Evolutionary conservation across 78 protist species (phyloP), one percentile per base, ranked within the genome.

Genomic region (Dictyostelium intermedium): DNA sequence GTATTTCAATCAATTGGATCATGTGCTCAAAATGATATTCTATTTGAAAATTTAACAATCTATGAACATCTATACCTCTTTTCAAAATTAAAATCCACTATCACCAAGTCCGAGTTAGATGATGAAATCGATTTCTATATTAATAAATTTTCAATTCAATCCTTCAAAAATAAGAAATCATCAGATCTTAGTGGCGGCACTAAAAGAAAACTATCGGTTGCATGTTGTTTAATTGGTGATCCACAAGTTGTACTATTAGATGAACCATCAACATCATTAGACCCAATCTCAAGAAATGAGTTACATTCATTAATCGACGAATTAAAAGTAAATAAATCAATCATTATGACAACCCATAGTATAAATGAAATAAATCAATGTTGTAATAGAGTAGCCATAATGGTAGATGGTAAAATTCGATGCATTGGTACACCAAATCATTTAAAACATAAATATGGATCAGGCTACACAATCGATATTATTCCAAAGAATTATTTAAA

Each of bases 321-420:
- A 32, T 10, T 85, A 6, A 92, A 85, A 37, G 35, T 1, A 0
- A 82, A 82, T n/a, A 91, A 91, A 39, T 39, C 92, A 2, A 83
- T 97, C 9, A 77, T 97, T 43, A 43, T 98, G 30, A 97, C 97
- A 20, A 96, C 98, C 27, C 99, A 98, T 84, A 85, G 91, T 47
- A 97, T 98, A 98, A 98, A 96, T 56, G 99, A 98, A 87, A 97
- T 97, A 3, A 98, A 98, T 35, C 70, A 87, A 13, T 84, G 97
- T 60, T 96, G 98, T 27, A 83, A 61, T 43, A 37, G 86, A 32
- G 91, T 98, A 45, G 95, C 85, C 41, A 96, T 98, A 34, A 82
- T 97, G 81, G 74, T 43, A 18, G 20, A 53, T 63, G 98, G 98
- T 61, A 10, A 35, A 30, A 37, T 96, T 60, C 34, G 53, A 74